Evolutionary conservation across 805 yeast species (phyloP), one percentile per base, ranked within the genome.

Genomic region (Lachancea meyersii): DNA sequence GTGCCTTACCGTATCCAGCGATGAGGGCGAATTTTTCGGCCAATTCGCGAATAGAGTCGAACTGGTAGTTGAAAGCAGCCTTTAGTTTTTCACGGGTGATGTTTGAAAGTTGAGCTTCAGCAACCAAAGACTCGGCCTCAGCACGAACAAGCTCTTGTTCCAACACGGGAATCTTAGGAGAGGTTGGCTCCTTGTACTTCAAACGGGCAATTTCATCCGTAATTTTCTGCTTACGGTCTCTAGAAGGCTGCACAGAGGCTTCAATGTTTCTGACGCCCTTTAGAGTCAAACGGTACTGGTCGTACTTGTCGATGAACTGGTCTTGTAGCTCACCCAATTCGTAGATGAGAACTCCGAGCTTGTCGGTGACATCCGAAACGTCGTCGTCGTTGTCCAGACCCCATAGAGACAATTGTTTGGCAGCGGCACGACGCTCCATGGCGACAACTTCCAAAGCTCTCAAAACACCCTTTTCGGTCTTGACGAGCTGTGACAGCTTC

Each of bases 91-190:
- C 97, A 71, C 98, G 86, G 58, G 97, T 91, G 70, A 93, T 91
- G 75, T 91, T 91, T 50, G 96, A 86, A 65, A 91, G 80, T 75
- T 91, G 98, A 47, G 97, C 97, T 75, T 91, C 98, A 47, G 98
- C 98, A 59, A 91, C 98, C 58, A 91, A 80, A 40, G 96, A 87
- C 73, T 93, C 97, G 53, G 97, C 97, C 76, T 91, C 98, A 40
- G 97, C 97, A 71, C 98, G 82, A 54, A 93, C 97, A 65, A 93
- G 79, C 72, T 93, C 97, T 74, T 93, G 97, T 76, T 91, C 98
- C 67, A 91, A 79, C 43, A 89, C 91, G 52, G 86, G 81, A 54
- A 91, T 85, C 76, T 91, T 91, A 67, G 96, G 94, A 43, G 96
- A 87, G 71, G 85, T 87, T 51, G 98, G 97, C 69, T 91, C 97